Conservation (phyloP, 768 basidiomycete species). For the Lentinula sp. region DNA sequence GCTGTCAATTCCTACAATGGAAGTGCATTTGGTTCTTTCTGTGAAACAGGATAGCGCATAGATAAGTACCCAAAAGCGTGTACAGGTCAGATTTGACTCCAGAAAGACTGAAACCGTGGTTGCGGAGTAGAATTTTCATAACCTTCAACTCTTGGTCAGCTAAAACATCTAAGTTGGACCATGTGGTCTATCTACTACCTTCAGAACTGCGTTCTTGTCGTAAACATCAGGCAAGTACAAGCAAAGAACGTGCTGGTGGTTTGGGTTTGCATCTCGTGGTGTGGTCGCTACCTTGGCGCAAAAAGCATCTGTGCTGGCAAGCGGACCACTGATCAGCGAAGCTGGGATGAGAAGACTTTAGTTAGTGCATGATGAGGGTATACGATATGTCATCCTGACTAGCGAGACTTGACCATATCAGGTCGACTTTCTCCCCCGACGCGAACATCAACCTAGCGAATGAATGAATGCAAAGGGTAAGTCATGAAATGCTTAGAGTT, state of each 20-base stretch:
- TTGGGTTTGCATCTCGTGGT: constrained; percentile 36
- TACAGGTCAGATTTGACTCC: constrained; percentile 73
- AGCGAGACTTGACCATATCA: constrained; percentile 56
- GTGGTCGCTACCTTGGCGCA: constrained; percentile 64
- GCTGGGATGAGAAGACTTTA: constrained; percentile 23
- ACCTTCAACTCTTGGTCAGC: constrained; percentile 33
- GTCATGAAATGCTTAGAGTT: not conserved
- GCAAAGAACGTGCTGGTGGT: constrained; percentile 62
- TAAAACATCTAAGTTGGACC: not conserved
- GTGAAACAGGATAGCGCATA: not conserved
- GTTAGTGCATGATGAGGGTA: not conserved
- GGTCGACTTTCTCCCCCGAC: constrained; percentile 53
- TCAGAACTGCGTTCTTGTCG: constrained; percentile 51
- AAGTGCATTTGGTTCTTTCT: not conserved
- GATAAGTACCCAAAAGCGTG: constrained; percentile 46
- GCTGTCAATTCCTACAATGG: constrained; percentile 56
- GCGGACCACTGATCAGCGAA: constrained; percentile 61
- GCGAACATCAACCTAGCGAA: constrained; percentile 59
- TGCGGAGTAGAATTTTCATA: constrained; percentile 60
- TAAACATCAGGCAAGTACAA: constrained; percentile 69
- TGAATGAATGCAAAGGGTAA: not conserved
- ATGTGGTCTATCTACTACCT: constrained; percentile 27
- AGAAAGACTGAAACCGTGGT: constrained; percentile 58
- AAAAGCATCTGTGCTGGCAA: constrained; percentile 50
- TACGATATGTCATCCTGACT: constrained; percentile 29